These are phyloP conservation scores for Alternaria sp. DNA, from an alignment of 2,329 filamentous ascomycete species.

Conservation along the genomic window DNA sequence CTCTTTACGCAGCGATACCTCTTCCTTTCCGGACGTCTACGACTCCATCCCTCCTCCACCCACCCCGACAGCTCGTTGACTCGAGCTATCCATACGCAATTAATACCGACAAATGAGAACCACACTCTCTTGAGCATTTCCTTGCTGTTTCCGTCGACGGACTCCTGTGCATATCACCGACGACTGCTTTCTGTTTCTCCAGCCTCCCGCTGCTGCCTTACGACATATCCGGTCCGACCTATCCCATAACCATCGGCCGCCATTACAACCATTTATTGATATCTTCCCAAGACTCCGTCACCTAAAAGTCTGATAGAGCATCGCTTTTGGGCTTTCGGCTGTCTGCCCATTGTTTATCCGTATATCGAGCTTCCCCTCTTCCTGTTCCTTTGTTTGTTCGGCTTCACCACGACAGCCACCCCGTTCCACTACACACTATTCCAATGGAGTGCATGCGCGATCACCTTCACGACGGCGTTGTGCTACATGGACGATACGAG, in stretches of 20 bases:
- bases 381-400: conserved; percentile 29
- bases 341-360: conserved; percentile 45
- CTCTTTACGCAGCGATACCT: conserved; percentile 47
- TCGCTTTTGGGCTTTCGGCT: conserved; percentile 43
- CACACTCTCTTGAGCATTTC: conserved; percentile 53
- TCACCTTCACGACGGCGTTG: conserved; percentile 76
- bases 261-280: conserved; percentile 44
- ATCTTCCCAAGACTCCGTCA: conserved; percentile 40
- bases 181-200: conserved; percentile 39
- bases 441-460: conserved; percentile 86
- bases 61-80: conserved; percentile 47
- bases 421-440: conserved; percentile 21
- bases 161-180: conserved; percentile 50
- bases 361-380: conserved; percentile 31
- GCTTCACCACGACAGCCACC: conserved; percentile 34
- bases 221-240: conserved; percentile 31
- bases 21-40: conserved; percentile 40
- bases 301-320: conserved; percentile 49
- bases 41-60: conserved; percentile 26
- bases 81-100: conserved; percentile 47
- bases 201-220: conserved; percentile 37
- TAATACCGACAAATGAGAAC: conserved; percentile 53
- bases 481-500: conserved; percentile 88
- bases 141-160: conserved; percentile 50
- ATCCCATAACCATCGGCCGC: conserved; percentile 26